Evolutionary conservation across 129 eudicot species (phyloP).

Genomic region (Glebionis coronaria): DNA sequence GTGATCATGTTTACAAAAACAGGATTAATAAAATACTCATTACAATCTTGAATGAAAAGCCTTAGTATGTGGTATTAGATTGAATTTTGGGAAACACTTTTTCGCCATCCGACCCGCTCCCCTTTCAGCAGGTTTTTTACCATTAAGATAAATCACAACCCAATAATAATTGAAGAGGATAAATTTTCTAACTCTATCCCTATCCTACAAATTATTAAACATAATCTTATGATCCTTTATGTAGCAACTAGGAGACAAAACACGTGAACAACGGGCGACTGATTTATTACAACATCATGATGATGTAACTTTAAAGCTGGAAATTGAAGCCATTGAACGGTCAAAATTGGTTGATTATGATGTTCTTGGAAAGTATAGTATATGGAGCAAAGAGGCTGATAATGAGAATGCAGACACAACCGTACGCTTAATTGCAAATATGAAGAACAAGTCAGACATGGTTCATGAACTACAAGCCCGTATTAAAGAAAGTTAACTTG

Average conservation of each 20-base stretch:
- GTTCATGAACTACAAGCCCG: slow-evolving; percentile 59
- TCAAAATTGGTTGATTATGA: slow-evolving; percentile 95
- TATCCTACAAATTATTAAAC: slow-evolving; percentile 6
- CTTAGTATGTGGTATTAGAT: too few relatives aligned
- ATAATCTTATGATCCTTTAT: slow-evolving; percentile 18
- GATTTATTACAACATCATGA: slow-evolving; percentile 74
- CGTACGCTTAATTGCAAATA: slow-evolving; percentile 67
- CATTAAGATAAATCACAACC: too few relatives aligned
- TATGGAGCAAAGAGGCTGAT: slow-evolving; percentile 93
- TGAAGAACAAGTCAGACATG: slow-evolving; percentile 71
- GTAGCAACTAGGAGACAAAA: slow-evolving; percentile 80
- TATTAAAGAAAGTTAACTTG: slow-evolving; percentile 85
- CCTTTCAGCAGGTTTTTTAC: too few relatives aligned
- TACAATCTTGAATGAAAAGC: too few relatives aligned
- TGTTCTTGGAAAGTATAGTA: slow-evolving; percentile 87
- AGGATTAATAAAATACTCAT: too few relatives aligned
- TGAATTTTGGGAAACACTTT: too few relatives aligned
- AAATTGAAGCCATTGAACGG: slow-evolving; percentile 94
- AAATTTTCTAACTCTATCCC: too few relatives aligned
- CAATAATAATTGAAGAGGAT: too few relatives aligned
- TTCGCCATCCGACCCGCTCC: too few relatives aligned
- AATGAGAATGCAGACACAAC: slow-evolving; percentile 82
- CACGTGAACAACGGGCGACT: slow-evolving; percentile 90
- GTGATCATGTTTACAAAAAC: too few relatives aligned
- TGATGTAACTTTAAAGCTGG: slow-evolving; percentile 72